Evolutionary conservation across 345 rosid species (phyloP).

Genomic region (Citrus mangshanensis): DNA sequence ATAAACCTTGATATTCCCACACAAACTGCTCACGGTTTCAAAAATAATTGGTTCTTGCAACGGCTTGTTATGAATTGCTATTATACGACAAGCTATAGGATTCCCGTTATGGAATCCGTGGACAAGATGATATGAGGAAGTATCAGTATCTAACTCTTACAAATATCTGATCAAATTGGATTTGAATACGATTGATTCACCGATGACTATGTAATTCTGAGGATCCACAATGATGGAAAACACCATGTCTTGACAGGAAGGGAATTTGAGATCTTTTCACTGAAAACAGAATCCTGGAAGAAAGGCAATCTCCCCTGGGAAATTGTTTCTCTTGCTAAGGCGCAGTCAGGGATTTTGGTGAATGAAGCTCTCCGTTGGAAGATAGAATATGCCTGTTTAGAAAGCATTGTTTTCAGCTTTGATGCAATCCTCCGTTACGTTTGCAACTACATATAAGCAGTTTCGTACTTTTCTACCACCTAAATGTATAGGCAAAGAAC

Average conservation of each 20-base stretch:
- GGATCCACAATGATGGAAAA: neutral
- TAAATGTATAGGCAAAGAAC: neutral
- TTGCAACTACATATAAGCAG: neutral
- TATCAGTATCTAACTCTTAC: neutral
- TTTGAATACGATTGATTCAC: neutral
- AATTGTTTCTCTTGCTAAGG: no score
- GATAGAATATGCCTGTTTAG: neutral
- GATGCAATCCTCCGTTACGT: neutral
- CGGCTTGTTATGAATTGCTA: neutral
- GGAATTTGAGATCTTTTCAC: neutral
- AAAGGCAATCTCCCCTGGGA: neutral
- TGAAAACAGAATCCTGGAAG: neutral
- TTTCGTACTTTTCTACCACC: neutral
- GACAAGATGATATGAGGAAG: neutral
- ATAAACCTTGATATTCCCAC: neutral
- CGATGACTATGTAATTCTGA: neutral
- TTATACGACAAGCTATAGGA: no score
- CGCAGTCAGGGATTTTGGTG: neutral
- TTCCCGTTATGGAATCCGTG: conserved; percentile 2
- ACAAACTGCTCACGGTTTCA: no score
- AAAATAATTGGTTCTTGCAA: neutral
- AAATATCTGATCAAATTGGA: neutral
- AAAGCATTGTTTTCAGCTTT: no score
- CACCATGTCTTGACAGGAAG: neutral
- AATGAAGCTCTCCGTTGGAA: neutral